Evolutionary conservation across 2,329 filamentous ascomycete species (phyloP).

Genomic region (Xylogone sp.): DNA sequence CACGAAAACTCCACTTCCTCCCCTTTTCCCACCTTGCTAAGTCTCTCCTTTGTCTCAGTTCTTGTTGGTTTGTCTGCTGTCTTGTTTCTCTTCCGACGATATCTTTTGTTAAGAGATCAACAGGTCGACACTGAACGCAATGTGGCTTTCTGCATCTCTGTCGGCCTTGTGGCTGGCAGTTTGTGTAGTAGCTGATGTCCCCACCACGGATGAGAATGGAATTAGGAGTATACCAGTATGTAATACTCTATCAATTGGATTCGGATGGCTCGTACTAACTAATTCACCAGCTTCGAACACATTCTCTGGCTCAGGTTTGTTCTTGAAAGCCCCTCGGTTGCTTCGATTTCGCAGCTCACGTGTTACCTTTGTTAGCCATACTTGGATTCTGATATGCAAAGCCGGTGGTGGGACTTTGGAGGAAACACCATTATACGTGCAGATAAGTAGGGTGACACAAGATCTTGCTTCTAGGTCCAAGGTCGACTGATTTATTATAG

Average conservation of each 20-base stretch:
- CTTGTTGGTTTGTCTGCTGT: background rate
- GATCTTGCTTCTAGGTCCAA: background rate
- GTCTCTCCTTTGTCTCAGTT: background rate
- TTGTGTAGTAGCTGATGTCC: slow-evolving; percentile 26
- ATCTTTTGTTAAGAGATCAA: background rate
- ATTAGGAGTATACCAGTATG: slow-evolving; percentile 64
- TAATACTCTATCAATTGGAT: slow-evolving; percentile 9
- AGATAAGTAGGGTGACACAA: slow-evolving; percentile 52
- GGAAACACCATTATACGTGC: slow-evolving; percentile 83
- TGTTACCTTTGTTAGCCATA: slow-evolving; percentile 64
- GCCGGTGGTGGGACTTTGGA: slow-evolving; percentile 98
- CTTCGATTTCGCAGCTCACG: background rate
- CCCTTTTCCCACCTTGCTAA: background rate
- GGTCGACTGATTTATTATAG: slow-evolving; percentile 39
- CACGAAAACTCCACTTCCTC: too few species aligned
- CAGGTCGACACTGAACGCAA: slow-evolving; percentile 6
- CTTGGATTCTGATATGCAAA: slow-evolving; percentile 96
- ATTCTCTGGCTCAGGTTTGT: slow-evolving; percentile 74
- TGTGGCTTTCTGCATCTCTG: slow-evolving; percentile 24
- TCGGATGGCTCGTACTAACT: slow-evolving; percentile 15
- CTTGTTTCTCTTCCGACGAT: background rate
- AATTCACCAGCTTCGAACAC: slow-evolving; percentile 69
- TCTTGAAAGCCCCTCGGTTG: background rate
- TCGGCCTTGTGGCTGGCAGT: slow-evolving; percentile 29
- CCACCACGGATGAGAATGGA: slow-evolving; percentile 35